phyloP scores from a whole-genome alignment of 169 alveolate species.

The Cardiosporidium cionae region DNA sequence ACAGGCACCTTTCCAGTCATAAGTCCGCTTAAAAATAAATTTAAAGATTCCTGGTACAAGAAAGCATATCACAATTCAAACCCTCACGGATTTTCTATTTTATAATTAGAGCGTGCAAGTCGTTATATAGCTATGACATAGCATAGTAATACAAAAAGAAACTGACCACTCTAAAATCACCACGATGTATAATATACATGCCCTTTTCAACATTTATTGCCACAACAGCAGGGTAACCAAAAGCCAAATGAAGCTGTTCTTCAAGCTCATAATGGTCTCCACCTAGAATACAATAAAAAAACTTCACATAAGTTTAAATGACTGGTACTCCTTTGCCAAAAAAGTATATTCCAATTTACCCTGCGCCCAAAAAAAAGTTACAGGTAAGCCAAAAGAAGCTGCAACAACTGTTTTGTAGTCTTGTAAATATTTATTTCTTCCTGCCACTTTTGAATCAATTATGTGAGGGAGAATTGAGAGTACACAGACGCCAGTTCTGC shows the following conservation, averaged over 20 bases:
- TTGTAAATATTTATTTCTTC: conserved; percentile 65
- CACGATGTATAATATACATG: conserved; percentile 21
- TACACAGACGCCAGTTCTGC: conserved; percentile 64
- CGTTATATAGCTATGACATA: no score
- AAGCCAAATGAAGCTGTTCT: conserved; percentile 60
- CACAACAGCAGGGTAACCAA: conserved; percentile 80
- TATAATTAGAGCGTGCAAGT: no score
- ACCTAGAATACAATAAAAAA: neutral
- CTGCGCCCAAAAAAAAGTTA: conserved; percentile 74
- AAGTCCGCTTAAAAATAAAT: conserved; percentile 8
- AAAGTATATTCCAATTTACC: no score
- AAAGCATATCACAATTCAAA: no score
- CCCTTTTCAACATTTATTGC: conserved; percentile 61
- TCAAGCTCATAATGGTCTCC: conserved; percentile 72
- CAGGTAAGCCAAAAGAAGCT: conserved; percentile 60
- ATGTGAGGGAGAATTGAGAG: conserved; percentile 79
- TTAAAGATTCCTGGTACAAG: conserved; percentile 28
- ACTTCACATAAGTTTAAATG: neutral
- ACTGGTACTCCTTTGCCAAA: neutral
- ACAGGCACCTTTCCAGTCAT: conserved; percentile 20
- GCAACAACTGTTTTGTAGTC: conserved; percentile 53
- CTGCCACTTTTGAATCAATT: conserved; percentile 58
- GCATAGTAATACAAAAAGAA: no score
- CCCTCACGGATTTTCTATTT: no score
- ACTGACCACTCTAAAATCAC: conserved; percentile 23